Percentiles rank a stretch among this genome's conserved stretches.
Conservation (phyloP, 2,329 filamentous ascomycete species). For the Paracoccidioides brasiliensis region DNA sequence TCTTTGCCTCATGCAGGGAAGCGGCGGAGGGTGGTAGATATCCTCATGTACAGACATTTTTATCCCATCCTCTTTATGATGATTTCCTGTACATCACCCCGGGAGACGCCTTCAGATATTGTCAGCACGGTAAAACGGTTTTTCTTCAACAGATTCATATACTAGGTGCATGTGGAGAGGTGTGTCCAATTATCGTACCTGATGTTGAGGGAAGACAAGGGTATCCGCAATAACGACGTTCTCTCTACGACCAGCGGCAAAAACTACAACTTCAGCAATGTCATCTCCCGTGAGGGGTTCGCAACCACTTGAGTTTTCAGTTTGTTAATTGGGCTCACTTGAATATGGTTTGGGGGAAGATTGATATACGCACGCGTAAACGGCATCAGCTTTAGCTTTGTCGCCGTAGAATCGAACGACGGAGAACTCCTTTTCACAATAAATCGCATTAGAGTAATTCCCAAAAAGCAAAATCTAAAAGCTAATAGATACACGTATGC, state of each 20-base stretch:
- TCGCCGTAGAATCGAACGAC: slow-evolving; percentile 81
- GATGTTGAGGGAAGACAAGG: slow-evolving; percentile 76
- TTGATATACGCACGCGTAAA: slow-evolving; percentile 52
- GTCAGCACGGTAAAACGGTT: not conserved
- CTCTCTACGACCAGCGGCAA: slow-evolving; percentile 67
- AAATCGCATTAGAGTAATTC: not conserved
- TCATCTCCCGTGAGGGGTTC: slow-evolving; percentile 81
- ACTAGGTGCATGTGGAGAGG: slow-evolving; percentile 16
- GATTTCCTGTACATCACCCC: not conserved
- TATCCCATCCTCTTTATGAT: not conserved
- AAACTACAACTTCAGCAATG: slow-evolving; percentile 82
- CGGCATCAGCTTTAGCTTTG: slow-evolving; percentile 75
- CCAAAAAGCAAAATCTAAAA: not conserved
- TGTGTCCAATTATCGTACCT: slow-evolving; percentile 41
- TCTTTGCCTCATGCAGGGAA: not conserved
- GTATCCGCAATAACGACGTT: slow-evolving; percentile 87
- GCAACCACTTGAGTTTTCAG: slow-evolving; percentile 42
- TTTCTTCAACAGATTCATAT: not conserved
- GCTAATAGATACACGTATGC: not conserved
- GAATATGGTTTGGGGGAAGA: not conserved
- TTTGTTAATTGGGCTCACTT: not conserved
- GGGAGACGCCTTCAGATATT: not conserved
- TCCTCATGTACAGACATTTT: not conserved
- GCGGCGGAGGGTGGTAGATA: not conserved
- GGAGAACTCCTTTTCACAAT: slow-evolving; percentile 57